Evolutionary conservation across 176 grass and related monocot species (phyloP), one percentile per base, ranked within the genome.

Genomic region (Canna indica): DNA sequence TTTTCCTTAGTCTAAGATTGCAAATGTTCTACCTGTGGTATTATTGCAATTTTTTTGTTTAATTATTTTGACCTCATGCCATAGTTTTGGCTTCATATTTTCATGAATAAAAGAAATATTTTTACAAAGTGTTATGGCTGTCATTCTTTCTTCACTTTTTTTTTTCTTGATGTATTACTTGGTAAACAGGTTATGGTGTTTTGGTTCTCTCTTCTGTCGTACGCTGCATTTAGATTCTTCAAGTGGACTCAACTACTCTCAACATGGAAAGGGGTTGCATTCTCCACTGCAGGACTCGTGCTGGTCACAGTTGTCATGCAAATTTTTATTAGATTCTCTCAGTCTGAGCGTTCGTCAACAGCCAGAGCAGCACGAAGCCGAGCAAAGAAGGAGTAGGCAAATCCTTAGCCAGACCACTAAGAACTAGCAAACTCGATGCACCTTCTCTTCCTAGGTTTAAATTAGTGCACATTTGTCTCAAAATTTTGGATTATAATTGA

Each of bases 291-390:
- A 2, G 88, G 82, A 30, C 62, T 88, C 38, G 63, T 77, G 13
- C 71, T 91, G 24, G 89, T 91, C 4, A 81, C 77, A 0, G 41
- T 76, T 15, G 67, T 87, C 22, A 91, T 91, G 89, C 89, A 88
- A 33, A 48, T 91, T 9, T 88, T 85, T 36, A 80, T 91, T 58
- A 31, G 64, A 71, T 88, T 91, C 75, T 85, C 89, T 30, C 89
- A 91, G 12, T 72, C 89, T 0, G 89, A 91, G 48, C 69, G 85
- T 17, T 91, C 85, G 1, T 83, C 76, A 59, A 69, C 85, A 2
- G 89, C 89, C 12, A 91, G 38, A 81, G 85, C 82, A 6, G 89
- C 85, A 32, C 70, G 73, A 14, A 73, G 72, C 80, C 48, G 80
- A 57, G 70, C 44, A 12, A 88, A 91, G 68, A 84, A 89, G 67